phyloP scores from a whole-genome alignment of 495 filamentous ascomycete species.

The Tuber umbilicatum region DNA sequence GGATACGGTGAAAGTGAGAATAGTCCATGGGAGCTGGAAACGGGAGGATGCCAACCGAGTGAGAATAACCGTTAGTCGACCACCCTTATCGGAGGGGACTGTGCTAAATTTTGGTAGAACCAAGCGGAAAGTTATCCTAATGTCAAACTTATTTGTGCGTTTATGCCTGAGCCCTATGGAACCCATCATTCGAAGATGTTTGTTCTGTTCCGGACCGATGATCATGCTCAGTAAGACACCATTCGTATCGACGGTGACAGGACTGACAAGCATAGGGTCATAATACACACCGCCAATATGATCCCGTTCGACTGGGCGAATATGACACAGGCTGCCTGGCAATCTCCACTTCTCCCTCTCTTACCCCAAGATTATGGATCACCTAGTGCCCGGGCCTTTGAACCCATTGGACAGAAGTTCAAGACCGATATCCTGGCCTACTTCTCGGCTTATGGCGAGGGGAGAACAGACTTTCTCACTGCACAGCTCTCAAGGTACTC shows the following conservation, averaged over 20 bases:
- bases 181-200: slow-evolving; percentile 90
- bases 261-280: slow-evolving; percentile 46
- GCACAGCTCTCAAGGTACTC: slow-evolving; percentile 58
- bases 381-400: slow-evolving; percentile 31
- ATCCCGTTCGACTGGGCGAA: slow-evolving; percentile 78
- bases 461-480: slow-evolving; percentile 51
- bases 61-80: slow-evolving; percentile 53
- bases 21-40: slow-evolving; percentile 88
- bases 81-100: not conserved
- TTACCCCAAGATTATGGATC: slow-evolving; percentile 6
- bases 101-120: slow-evolving; percentile 43
- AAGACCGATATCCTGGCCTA: slow-evolving; percentile 71
- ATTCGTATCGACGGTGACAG: slow-evolving; percentile 1
- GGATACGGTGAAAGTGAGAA: slow-evolving; percentile 58
- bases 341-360: slow-evolving; percentile 63
- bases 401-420: slow-evolving; percentile 62
- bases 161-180: slow-evolving; percentile 79
- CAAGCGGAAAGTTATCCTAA: slow-evolving; percentile 58
- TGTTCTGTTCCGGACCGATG: slow-evolving; percentile 69
- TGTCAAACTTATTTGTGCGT: slow-evolving; percentile 64
- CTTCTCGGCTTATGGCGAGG: slow-evolving; percentile 58
- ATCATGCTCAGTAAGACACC: slow-evolving; percentile 56
- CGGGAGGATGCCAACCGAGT: slow-evolving; percentile 58
- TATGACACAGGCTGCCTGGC: slow-evolving; percentile 81
- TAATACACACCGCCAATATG: slow-evolving; percentile 90